Base-by-base conservation (phyloP, 1,139 yeast genomes). In the Pichia kudriavzevii region DNA sequence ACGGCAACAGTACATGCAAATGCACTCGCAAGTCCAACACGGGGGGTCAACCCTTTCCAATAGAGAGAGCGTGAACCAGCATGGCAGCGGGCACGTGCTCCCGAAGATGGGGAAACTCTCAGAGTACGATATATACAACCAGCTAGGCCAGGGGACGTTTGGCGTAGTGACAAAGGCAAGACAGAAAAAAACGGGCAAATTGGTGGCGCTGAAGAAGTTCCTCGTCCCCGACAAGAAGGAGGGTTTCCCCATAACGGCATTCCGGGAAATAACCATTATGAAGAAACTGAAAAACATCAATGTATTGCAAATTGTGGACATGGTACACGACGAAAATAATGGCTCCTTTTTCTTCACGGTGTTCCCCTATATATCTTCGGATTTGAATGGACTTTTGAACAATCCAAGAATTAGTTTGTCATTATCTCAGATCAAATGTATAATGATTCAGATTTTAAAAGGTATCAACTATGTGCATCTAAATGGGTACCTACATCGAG, bases 221-320 rank as follows among this genome's bases (percentile, higher is more conserved):
- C 64, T 88, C 16, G 73, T 83, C 44, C 91, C 83, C 51, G 81
- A 83, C 36, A 85, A 82, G 31, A 84, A 82, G 49, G 95, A 87
- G 48, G 91, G 95, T 22, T 87, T 91, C 55, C 98, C 99, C 1
- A 79, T 93, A 17, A 93, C 98, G 0, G 96, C 98, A 4, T 72
- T 88, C 60, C 69, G 99, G 44, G 99, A 93, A 53, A 87, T 91
- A 43, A 75, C 83, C 15, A 85, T 88, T 15, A 64, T 93, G 55
- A 85, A 84, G 55, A 69, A 70, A 40, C 62, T 93, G 37, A 60
- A 68, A 35, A 87, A 88, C 52, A 60, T 64, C 22, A 84, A 93
- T 55, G 72, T 91, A 19, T 66, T 93, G 22, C 84, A 78, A 41
- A 66, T 91, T 32, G 55, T 79, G n/a, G 96, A 87, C 47, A 80